phyloP scores from a whole-genome alignment of 768 basidiomycete genomes.

The Trametes meyenii region DNA sequence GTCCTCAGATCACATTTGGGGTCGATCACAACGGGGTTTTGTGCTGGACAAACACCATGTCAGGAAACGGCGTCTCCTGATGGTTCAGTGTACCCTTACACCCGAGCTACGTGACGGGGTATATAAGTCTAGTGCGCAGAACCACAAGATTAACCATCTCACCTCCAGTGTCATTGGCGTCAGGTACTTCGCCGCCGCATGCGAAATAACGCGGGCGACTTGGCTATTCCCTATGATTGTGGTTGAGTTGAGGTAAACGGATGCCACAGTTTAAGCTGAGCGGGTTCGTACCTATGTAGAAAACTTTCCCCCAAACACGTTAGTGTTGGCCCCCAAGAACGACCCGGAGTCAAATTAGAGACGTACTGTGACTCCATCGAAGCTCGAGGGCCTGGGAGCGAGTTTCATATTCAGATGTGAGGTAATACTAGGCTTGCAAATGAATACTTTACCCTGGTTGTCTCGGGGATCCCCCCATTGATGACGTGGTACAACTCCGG shows the following conservation, averaged over 20 bases:
- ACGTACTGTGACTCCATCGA: conserved; percentile 65
- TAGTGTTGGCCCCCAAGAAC: background rate
- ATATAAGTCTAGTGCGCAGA: too few relatives aligned
- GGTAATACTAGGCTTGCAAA: too few relatives aligned
- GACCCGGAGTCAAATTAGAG: background rate
- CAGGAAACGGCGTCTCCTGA: background rate
- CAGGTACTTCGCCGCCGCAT: conserved; percentile 78
- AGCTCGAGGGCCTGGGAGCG: conserved; percentile 65
- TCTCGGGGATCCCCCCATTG: conserved; percentile 68
- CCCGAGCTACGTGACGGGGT: conserved; percentile 49
- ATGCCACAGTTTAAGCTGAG: background rate
- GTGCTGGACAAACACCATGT: conserved; percentile 39
- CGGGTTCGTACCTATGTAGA: conserved; percentile 20
- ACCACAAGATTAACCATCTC: conserved; percentile 1
- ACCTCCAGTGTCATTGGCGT: conserved; percentile 69
- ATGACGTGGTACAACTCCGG: conserved; percentile 61
- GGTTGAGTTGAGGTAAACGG: background rate
- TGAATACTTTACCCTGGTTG: conserved; percentile 46
- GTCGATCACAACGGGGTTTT: conserved; percentile 66
- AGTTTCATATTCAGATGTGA: background rate
- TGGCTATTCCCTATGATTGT: conserved; percentile 36
- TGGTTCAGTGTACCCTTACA: conserved; percentile 28
- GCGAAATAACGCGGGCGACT: conserved; percentile 66
- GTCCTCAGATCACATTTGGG: conserved; percentile 62
- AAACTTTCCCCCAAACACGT: background rate